Conservation (phyloP, 2,329 filamentous ascomycete species). For the Lachnellula occidentalis region DNA sequence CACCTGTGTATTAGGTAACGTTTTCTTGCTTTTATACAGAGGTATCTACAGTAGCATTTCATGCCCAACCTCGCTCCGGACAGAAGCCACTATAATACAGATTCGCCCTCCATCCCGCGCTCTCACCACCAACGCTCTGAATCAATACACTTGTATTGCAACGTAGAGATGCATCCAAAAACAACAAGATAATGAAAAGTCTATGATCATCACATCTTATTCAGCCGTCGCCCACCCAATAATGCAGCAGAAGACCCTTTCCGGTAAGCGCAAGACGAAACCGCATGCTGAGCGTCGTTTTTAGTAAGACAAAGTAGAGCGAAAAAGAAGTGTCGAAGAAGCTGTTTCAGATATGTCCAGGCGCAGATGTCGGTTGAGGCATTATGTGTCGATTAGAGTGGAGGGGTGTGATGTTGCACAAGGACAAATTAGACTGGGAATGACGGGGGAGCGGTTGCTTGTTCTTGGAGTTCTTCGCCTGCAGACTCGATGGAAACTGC, state of each 20-base stretch:
- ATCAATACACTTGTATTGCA: conserved; percentile 17
- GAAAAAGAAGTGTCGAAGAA: conserved; percentile 19
- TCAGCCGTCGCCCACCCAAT: conserved; percentile 16
- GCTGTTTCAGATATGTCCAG: conserved; percentile 18
- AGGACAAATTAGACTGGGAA: conserved; percentile 56
- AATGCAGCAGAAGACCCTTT: conserved; percentile 16
- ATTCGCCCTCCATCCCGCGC: conserved; percentile 7
- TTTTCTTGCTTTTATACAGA: conserved; percentile 24
- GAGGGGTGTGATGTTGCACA: conserved; percentile 16
- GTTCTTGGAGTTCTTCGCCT: conserved; percentile 80
- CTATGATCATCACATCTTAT: conserved; percentile 26
- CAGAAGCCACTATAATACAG: conserved; percentile 26
- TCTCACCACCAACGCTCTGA: conserved; percentile 8
- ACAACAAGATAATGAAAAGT: conserved; percentile 18
- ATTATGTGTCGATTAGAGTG: conserved; percentile 30
- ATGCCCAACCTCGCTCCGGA: conserved; percentile 15
- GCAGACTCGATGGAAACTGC: conserved; percentile 87
- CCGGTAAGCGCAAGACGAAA: conserved; percentile 3
- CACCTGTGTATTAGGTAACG: background rate
- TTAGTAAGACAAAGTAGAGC: conserved; percentile 28
- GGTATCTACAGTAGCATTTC: conserved; percentile 23
- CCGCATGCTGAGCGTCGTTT: conserved; percentile 10
- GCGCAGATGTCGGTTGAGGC: conserved; percentile 8
- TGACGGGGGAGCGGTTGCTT: conserved; percentile 51
- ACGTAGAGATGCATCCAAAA: conserved; percentile 19